Evolutionary conservation across 2,329 filamentous ascomycete species (phyloP).

Genomic region (Monosporascus sp.): DNA sequence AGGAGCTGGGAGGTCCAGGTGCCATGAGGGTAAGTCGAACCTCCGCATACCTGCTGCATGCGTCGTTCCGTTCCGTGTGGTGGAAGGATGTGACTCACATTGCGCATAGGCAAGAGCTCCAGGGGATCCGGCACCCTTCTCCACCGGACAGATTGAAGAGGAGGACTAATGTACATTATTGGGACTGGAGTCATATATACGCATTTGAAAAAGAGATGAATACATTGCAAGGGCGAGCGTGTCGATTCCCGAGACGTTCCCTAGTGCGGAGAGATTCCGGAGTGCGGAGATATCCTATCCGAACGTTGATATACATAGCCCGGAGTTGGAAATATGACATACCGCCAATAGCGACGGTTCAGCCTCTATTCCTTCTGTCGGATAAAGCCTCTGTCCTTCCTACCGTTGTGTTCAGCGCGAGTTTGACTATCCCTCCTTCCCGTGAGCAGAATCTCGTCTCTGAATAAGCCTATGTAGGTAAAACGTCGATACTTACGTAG

Average conservation of each 20-base stretch:
- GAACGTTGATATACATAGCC: too few species aligned
- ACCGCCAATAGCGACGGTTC: background rate
- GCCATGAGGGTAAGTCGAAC: slow-evolving; percentile 56
- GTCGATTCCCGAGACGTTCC: too few species aligned
- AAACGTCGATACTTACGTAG: too few species aligned
- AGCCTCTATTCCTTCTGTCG: background rate
- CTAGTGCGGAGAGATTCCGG: too few species aligned
- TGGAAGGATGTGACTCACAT: slow-evolving; percentile 8
- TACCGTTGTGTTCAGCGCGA: background rate
- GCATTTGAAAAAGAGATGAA: too few species aligned
- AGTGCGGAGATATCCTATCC: too few species aligned
- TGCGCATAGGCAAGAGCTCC: slow-evolving; percentile 44
- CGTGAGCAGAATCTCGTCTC: too few species aligned
- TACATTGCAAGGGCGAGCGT: too few species aligned
- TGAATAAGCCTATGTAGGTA: too few species aligned
- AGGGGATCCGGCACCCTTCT: slow-evolving; percentile 49
- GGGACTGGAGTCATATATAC: background rate
- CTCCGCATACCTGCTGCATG: background rate
- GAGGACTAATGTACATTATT: slow-evolving; percentile 23
- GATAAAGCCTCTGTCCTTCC: background rate
- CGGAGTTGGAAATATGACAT: background rate
- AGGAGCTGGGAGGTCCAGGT: slow-evolving; percentile 67
- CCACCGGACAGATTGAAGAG: slow-evolving; percentile 19
- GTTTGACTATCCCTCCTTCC: background rate
- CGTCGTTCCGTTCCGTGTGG: background rate